A percentile compares a stretch with the other conserved stretches of the same genome.
These are phyloP conservation scores for Wickerhamomyces sp. DNA, from an alignment of 1,139 yeast species.

Conservation along the genomic window DNA sequence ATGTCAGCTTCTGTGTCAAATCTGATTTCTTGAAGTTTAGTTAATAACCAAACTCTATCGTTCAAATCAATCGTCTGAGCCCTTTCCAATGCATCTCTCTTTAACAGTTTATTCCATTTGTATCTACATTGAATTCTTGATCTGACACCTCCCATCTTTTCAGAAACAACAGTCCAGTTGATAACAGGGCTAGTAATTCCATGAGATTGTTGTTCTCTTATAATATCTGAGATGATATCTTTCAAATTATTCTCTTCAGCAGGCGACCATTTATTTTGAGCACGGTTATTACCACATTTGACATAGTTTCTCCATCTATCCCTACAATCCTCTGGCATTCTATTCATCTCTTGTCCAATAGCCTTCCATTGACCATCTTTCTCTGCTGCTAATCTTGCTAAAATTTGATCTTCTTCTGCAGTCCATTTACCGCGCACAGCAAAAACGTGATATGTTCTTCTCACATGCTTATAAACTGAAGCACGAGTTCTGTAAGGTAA, in stretches of 20 bases:
- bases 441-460: conserved; percentile 84
- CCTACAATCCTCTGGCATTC: conserved; percentile 98
- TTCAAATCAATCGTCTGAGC: conserved; percentile 45
- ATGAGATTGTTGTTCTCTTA: conserved; percentile 21
- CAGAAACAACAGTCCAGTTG: conserved; percentile 91
- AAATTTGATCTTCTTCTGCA: conserved; percentile 65
- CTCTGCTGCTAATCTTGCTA: conserved; percentile 58
- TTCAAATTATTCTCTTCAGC: conserved; percentile 66
- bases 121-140: conserved; percentile 92
- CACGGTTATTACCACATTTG: conserved; percentile 77
- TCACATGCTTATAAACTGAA: conserved; percentile 84
- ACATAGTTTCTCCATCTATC: conserved; percentile 95
- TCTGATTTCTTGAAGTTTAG: conserved; percentile 44
- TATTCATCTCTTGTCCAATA: conserved; percentile 70
- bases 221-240: conserved; percentile 45
- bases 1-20: conserved; percentile 45
- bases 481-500: conserved; percentile 84
- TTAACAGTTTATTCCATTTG: conserved; percentile 82
- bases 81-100: conserved; percentile 51
- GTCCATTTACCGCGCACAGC: conserved; percentile 89
- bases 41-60: conserved; percentile 56
- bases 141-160: conserved; percentile 81
- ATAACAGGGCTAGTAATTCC: conserved; percentile 34
- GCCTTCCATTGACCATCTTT: conserved; percentile 83
- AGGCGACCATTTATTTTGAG: conserved; percentile 71